phyloP scores from a whole-genome alignment of 1,284 basidiomycete species.

The Ustilago shanxiensis region DNA sequence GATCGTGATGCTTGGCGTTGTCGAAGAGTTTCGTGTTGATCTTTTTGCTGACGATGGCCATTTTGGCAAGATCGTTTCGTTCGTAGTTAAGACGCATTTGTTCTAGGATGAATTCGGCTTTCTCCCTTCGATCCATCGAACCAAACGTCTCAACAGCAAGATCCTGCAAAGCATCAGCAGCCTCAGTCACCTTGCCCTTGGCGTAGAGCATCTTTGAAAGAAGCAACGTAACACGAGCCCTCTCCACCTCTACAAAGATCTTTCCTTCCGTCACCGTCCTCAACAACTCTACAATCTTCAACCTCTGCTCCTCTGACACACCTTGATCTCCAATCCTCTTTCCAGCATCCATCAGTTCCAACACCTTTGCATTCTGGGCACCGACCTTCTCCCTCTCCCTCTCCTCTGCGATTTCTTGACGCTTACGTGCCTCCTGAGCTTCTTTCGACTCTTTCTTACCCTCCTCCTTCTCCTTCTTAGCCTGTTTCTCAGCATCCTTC shows the following conservation, averaged over 20 bases:
- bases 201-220: slow-evolving; percentile 62
- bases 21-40: slow-evolving; percentile 88
- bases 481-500: slow-evolving; percentile 40
- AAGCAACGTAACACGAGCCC: slow-evolving; percentile 80
- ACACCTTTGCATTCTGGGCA: slow-evolving; percentile 58
- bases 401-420: slow-evolving; percentile 49
- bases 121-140: slow-evolving; percentile 96
- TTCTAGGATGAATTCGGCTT: slow-evolving; percentile 97
- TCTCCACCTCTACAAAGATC: slow-evolving; percentile 97
- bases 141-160: slow-evolving; percentile 99
- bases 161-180: slow-evolving; percentile 78
- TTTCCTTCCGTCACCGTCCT: slow-evolving; percentile 95
- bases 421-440: slow-evolving; percentile 31
- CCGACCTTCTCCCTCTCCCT: slow-evolving; percentile 58
- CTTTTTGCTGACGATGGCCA: slow-evolving; percentile 90
- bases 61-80: slow-evolving; percentile 85
- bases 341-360: slow-evolving; percentile 57
- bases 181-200: slow-evolving; percentile 60
- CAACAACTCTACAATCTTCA: slow-evolving; percentile 77
- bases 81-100: slow-evolving; percentile 93
- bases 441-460: slow-evolving; percentile 51
- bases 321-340: slow-evolving; percentile 59
- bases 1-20: slow-evolving; percentile 87
- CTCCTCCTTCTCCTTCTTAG: slow-evolving; percentile 42
- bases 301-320: slow-evolving; percentile 41